phyloP scores from a whole-genome alignment of 208 protist genomes.

The Trypanosoma lewisi region DNA sequence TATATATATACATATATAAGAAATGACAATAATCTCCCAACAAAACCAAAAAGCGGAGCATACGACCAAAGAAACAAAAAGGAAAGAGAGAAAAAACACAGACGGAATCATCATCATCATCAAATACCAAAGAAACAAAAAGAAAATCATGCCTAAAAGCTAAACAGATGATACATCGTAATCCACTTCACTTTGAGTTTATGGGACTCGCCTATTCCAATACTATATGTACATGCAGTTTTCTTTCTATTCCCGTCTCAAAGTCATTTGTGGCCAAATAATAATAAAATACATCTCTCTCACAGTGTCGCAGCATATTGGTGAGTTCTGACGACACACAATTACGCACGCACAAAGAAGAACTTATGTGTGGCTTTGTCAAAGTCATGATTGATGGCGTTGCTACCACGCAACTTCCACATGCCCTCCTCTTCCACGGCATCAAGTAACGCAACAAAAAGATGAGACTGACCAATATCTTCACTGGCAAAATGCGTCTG shows the following conservation, averaged over 20 bases:
- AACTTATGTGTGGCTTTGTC: constrained; percentile 87
- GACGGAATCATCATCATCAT: not conserved
- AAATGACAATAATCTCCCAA: not conserved
- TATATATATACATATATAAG: not conserved
- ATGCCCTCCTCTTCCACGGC: constrained; percentile 82
- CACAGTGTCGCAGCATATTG: too few species aligned
- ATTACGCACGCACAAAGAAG: constrained; percentile 78
- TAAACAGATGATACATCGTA: not conserved
- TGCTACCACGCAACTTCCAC: constrained; percentile 85
- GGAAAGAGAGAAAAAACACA: not conserved
- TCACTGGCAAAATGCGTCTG: constrained; percentile 80
- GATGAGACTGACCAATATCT: constrained; percentile 83
- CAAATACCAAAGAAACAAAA: not conserved
- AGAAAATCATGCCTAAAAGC: not conserved
- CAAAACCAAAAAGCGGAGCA: not conserved
- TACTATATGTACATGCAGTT: not conserved
- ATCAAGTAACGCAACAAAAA: constrained; percentile 81
- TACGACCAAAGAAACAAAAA: not conserved
- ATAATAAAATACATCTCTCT: constrained; percentile 13
- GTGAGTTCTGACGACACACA: constrained; percentile 56
- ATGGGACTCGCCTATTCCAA: not conserved
- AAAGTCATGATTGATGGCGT: constrained; percentile 65
- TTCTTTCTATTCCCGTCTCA: constrained; percentile 9
- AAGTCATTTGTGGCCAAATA: constrained; percentile 3
- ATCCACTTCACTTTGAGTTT: not conserved